Conservation (phyloP, 192 early-diverging fungal genomes). For the Phycomyces nitens region DNA sequence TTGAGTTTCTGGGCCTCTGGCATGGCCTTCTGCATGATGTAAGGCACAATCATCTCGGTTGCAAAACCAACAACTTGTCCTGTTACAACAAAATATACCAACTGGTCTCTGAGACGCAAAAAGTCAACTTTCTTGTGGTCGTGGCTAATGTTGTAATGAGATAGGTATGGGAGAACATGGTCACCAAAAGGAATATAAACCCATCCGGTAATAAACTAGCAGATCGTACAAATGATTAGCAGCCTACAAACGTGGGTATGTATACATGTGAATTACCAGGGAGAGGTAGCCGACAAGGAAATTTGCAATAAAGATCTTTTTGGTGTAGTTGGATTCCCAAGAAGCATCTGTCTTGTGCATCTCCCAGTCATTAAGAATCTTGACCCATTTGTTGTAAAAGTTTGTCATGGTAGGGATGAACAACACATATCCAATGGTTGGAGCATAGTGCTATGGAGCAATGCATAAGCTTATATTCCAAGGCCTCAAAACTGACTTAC, state of each 20-base stretch:
- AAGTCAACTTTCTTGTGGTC: constrained; percentile 49
- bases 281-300: constrained; percentile 81
- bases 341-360: constrained; percentile 74
- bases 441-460: constrained; percentile 56
- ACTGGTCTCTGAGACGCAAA: constrained; percentile 49
- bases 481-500: constrained; percentile 22
- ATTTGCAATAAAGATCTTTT: constrained; percentile 86
- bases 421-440: constrained; percentile 71
- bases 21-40: constrained; percentile 49
- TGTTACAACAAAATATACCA: constrained; percentile 80
- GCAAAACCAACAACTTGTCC: constrained; percentile 76
- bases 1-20: constrained; percentile 21
- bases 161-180: constrained; percentile 53
- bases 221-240: neutral
- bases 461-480: neutral
- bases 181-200: constrained; percentile 84
- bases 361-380: constrained; percentile 71
- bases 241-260: neutral
- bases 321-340: constrained; percentile 66
- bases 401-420: constrained; percentile 67
- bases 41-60: constrained; percentile 74
- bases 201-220: constrained; percentile 75
- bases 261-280: constrained; percentile 35
- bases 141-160: constrained; percentile 31
- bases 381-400: constrained; percentile 61